Base-by-base conservation (phyloP, 495 filamentous ascomycete species). In the Aspergillus cavernicola region DNA sequence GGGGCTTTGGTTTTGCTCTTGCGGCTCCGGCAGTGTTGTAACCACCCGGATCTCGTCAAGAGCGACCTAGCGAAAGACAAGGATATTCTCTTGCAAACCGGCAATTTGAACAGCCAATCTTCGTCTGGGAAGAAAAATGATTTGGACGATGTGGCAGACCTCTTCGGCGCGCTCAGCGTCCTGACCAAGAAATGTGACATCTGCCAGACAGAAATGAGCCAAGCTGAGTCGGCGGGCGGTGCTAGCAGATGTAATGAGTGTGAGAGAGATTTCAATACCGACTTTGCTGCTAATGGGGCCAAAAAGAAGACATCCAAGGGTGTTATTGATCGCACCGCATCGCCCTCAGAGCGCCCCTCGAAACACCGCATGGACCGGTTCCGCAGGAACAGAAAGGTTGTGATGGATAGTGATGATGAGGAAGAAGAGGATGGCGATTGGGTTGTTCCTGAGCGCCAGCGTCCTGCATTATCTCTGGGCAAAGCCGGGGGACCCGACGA, bases 21-120 rank as follows among this genome's bases (percentile, higher is more conserved):
- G 53, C 85, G 93, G 40, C 75, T 98, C 52, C 81, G 92, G 45
- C 92, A 97, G 67, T 86, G 89, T 31, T 98, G 93, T 70, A 96
- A 98, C 63, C 93, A 98, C 68, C 89, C 90, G 0, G 81, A 90
- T 45, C 74, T 98, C 48, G 83, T 96, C 45, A 90, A 86, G 53
- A 84, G 84, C 42, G 92, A 89, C 59, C 74, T 96, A 40, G 86
- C 84, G 22, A 89, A 88, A 56, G 92, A 98, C 61, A 87, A 85
- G 55, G 93, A 97, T 57, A 87, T 91, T 13, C 71, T 95, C 32
- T 70, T 82, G 0, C 85, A 85, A 7, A 89, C 80, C 41, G 76
- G 67, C 1, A 53, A 60, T 37, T 57, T 67, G 8, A 63, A 60
- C 7, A 78, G 77, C 69, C 75, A 58, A 69, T 71, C 55, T 48